phyloP scores from a whole-genome alignment of 768 basidiomycete species.

The Hericium erinaceus region DNA sequence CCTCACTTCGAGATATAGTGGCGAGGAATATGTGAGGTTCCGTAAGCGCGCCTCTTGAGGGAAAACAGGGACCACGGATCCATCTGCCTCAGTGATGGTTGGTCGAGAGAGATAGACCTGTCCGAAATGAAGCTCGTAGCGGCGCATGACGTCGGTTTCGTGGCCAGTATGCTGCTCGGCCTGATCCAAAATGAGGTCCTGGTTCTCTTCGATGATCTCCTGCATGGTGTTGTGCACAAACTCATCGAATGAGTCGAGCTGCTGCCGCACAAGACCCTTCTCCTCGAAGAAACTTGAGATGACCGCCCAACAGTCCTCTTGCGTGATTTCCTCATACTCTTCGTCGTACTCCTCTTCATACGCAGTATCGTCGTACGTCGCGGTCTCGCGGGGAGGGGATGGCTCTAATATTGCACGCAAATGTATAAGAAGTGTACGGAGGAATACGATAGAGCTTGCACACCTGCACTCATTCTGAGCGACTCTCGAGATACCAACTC shows the following conservation, averaged over 20 bases:
- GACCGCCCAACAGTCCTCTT: conserved; percentile 92
- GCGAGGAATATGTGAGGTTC: conserved; percentile 94
- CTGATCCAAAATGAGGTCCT: conserved; percentile 94
- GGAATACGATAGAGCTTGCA: conserved; percentile 3
- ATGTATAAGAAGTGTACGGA: background rate
- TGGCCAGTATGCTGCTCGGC: conserved; percentile 93
- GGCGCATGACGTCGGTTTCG: conserved; percentile 68
- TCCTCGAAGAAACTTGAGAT: conserved; percentile 96
- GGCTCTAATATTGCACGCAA: conserved; percentile 2
- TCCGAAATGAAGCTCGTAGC: conserved; percentile 95
- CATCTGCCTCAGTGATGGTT: conserved; percentile 92
- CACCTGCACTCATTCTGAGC: conserved; percentile 14
- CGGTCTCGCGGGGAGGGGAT: conserved; percentile 8
- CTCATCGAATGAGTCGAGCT: conserved; percentile 97
- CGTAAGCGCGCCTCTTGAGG: conserved; percentile 94
- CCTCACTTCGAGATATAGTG: conserved; percentile 91
- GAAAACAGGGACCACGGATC: conserved; percentile 86
- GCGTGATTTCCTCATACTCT: conserved; percentile 70
- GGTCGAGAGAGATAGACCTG: conserved; percentile 96
- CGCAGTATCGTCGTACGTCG: conserved; percentile 46
- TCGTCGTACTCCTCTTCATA: conserved; percentile 45
- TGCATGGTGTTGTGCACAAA: conserved; percentile 99
- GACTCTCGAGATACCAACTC: background rate
- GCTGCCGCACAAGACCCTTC: conserved; percentile 95
- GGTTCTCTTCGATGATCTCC: conserved; percentile 93